phyloP scores from a whole-genome alignment of 495 filamentous ascomycete species.

The Penicillium silybi region DNA sequence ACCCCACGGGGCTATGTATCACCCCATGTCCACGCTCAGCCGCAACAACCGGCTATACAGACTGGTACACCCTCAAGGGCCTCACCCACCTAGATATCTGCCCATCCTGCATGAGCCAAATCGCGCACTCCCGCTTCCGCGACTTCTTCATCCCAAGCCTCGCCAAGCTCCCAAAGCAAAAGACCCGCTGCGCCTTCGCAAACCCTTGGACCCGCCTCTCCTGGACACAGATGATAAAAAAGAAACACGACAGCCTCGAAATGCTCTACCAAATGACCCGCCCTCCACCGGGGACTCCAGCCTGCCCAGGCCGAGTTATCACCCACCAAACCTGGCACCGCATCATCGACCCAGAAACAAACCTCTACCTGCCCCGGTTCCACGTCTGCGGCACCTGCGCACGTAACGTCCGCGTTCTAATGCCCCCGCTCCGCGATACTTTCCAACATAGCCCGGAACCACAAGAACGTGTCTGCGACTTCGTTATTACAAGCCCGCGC shows the following conservation, averaged over 20 bases:
- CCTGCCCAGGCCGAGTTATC: conserved; percentile 51
- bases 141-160: conserved; percentile 48
- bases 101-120: conserved; percentile 55
- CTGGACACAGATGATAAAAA: conserved; percentile 59
- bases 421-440: conserved; percentile 46
- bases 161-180: conserved; percentile 33
- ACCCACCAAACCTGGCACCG: conserved; percentile 54
- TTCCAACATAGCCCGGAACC: conserved; percentile 35
- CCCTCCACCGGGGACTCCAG: conserved; percentile 33
- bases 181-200: conserved; percentile 56
- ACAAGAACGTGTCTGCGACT: conserved; percentile 43
- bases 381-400: conserved; percentile 53
- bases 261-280: conserved; percentile 52
- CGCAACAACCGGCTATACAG: conserved; percentile 47
- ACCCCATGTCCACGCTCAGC: conserved; percentile 53
- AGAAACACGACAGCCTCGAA: conserved; percentile 47
- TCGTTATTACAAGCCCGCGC: conserved; percentile 48
- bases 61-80: conserved; percentile 63
- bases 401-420: conserved; percentile 46
- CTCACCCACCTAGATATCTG: conserved; percentile 58
- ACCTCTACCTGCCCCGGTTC: conserved; percentile 50
- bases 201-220: conserved; percentile 64
- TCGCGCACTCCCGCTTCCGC: conserved; percentile 52
- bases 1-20: conserved; percentile 28
- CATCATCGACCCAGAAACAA: conserved; percentile 51